Base-by-base conservation (phyloP, 352 stramenopile species). In the Phytophthora agathidicida region DNA sequence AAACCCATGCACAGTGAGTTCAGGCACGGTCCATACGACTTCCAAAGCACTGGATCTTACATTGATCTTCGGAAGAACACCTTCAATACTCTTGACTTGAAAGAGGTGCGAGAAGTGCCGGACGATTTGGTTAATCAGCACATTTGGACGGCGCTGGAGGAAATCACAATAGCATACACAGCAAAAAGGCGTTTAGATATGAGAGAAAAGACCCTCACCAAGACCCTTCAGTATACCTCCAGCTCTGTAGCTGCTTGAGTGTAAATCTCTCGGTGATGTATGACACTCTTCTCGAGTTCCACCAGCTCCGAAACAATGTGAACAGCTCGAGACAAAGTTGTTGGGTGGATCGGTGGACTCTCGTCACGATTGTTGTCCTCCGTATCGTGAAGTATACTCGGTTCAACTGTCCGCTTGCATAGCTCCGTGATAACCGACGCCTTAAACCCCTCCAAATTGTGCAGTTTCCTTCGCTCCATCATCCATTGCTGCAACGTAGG, bases 21-120 rank as follows among this genome's bases (percentile, higher is more conserved):
- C 13, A 42, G 20, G 48, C 23, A 33, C 13, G 2, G 35, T n/a
- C n/a, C 3, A 19, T 30, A 23, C 3, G 14, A 24, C 14, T 27
- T 28, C 1, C 5, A 37, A 46, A 11, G 0, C 10, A 43, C 6
- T 2, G 10, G n/a, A 8, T 36, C 73, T 46, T 57, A 92, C 84
- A 42, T 96, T 96, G 42, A 96, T 95, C 52, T 96, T 96, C 3
- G 89, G 89, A n/a, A 97, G 75, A 23, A 96, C 82, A 1, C 88
- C 89, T 48, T 97, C 88, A 11, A 96, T 68, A 26, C 66, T 83
- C 39, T 86, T 90, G 14, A 97, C 75, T 36, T 90, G 71, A 68
- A 97, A 97, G 6, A 97, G 67, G 35, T 96, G 83, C 20, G 77
- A 88, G 49, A 96, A 96, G 26, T 97, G 88, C 24, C 77, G 74